phyloP scores from a whole-genome alignment of 169 alveolate species.

The Fabrea salina region DNA sequence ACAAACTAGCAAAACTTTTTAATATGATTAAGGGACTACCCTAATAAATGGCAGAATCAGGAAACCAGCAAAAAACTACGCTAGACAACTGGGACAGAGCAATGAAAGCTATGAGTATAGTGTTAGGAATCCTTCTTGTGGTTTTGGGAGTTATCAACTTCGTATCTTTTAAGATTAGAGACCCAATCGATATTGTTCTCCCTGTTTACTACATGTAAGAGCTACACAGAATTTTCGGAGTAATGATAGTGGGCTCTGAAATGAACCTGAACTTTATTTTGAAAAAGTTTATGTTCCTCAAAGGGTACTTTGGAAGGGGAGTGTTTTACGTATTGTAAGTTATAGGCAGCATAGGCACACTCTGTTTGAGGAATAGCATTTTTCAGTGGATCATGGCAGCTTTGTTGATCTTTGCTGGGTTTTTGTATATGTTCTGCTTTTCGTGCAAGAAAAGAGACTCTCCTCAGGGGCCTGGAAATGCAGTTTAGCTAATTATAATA shows the following conservation, averaged over 20 bases:
- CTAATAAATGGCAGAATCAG: too few relatives aligned
- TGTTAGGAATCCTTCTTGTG: constrained; percentile 3
- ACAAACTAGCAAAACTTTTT: too few relatives aligned
- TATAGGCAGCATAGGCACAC: background rate
- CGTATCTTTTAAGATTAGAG: background rate
- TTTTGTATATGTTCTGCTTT: background rate
- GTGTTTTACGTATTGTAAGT: constrained; percentile 32
- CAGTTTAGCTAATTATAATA: background rate
- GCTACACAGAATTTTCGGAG: constrained; percentile 22
- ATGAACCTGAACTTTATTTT: background rate
- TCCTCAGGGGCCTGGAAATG: too few relatives aligned
- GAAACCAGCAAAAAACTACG: too few relatives aligned
- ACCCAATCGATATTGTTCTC: constrained; percentile 27
- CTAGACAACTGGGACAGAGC: background rate
- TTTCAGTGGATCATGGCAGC: background rate
- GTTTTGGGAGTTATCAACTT: constrained; percentile 7
- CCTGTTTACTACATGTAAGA: constrained; percentile 33
- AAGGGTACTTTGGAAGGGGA: constrained; percentile 14
- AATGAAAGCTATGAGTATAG: background rate
- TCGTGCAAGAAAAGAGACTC: too few relatives aligned
- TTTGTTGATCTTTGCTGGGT: background rate
- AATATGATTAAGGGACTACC: too few relatives aligned
- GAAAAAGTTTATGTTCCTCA: background rate
- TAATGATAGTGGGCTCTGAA: constrained; percentile 19
- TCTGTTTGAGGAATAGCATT: background rate